phyloP scores from a whole-genome alignment of 208 protist genomes.

The Hexamita inflata region DNA sequence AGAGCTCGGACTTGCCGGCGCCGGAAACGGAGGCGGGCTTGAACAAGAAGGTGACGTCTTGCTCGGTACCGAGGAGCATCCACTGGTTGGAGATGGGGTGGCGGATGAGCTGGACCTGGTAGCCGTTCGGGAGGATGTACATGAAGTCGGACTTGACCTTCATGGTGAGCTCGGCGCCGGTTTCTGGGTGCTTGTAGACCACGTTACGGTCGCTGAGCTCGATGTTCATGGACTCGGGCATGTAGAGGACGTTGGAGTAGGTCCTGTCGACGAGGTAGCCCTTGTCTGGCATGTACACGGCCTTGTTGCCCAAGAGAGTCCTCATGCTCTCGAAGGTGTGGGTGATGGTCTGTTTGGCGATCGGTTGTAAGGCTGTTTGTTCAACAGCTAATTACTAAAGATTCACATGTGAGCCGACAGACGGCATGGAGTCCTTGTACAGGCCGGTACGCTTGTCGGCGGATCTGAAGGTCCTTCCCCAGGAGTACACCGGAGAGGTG shows the following conservation, averaged over 20 bases:
- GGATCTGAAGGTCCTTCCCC: slow-evolving; percentile 33
- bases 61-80: slow-evolving; percentile 31
- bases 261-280: too few relatives aligned
- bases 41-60: slow-evolving; percentile 28
- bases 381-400: too few relatives aligned
- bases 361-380: too few relatives aligned
- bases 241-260: slow-evolving; percentile 40
- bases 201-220: slow-evolving; percentile 26
- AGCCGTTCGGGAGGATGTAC: slow-evolving; percentile 47
- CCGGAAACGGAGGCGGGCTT: slow-evolving; percentile 47
- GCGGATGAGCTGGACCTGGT: slow-evolving; percentile 37
- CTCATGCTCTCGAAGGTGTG: too few relatives aligned
- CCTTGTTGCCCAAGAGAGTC: too few relatives aligned
- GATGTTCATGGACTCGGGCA: slow-evolving; percentile 38
- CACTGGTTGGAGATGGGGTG: slow-evolving; percentile 32
- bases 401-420: too few relatives aligned
- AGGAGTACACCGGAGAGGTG: slow-evolving; percentile 29
- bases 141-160: slow-evolving; percentile 30
- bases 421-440: slow-evolving; percentile 19
- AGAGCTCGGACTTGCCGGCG: slow-evolving; percentile 48
- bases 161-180: slow-evolving; percentile 21
- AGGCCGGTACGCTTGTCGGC: background rate
- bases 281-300: too few relatives aligned
- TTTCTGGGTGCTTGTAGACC: slow-evolving; percentile 22
- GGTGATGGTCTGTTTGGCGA: too few relatives aligned